A percentile compares a stretch with the other conserved stretches of the same genome.
Evolutionary conservation across 2,329 filamentous ascomycete species (phyloP).

Genomic region (Ophiostoma tasmaniense): DNA sequence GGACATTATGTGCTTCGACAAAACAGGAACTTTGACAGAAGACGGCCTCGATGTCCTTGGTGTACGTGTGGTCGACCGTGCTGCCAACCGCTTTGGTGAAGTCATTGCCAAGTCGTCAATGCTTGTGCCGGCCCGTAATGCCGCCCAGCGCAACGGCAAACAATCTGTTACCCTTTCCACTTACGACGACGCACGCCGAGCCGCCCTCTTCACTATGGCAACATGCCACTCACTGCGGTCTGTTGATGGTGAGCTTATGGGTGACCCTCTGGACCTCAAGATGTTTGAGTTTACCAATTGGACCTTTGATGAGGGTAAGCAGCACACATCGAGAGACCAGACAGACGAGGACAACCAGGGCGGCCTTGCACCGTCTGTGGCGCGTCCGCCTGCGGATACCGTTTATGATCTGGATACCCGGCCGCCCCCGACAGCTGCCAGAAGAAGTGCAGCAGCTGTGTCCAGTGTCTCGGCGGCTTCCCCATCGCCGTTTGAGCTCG

Average conservation of each 20-base stretch:
- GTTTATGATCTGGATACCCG: conserved; percentile 20
- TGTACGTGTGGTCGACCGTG: conserved; percentile 64
- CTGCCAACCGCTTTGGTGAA: conserved; percentile 59
- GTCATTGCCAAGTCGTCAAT: conserved; percentile 54
- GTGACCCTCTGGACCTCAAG: conserved; percentile 89
- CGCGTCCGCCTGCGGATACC: conserved; percentile 58
- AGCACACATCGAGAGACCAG: conserved; percentile 32
- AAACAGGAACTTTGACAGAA: conserved; percentile 95
- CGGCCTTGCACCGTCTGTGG: conserved; percentile 77
- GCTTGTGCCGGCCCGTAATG: conserved; percentile 17
- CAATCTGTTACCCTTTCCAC: conserved; percentile 14
- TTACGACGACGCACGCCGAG: conserved; percentile 34
- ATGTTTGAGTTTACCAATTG: conserved; percentile 98
- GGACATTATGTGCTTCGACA: conserved; percentile 96
- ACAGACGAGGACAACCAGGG: conserved; percentile 63
- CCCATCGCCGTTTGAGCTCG: conserved; percentile 62
- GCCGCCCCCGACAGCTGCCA: background rate
- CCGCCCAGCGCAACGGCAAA: background rate
- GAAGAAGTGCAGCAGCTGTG: background rate
- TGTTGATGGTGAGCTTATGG: conserved; percentile 81
- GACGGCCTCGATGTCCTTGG: conserved; percentile 92
- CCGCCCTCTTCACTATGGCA: conserved; percentile 87
- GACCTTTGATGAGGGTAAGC: conserved; percentile 76
- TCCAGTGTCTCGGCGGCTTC: background rate
- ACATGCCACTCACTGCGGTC: conserved; percentile 88